Conservation (phyloP, 202 grass and related monocot genomes). For the Setaria italica region DNA sequence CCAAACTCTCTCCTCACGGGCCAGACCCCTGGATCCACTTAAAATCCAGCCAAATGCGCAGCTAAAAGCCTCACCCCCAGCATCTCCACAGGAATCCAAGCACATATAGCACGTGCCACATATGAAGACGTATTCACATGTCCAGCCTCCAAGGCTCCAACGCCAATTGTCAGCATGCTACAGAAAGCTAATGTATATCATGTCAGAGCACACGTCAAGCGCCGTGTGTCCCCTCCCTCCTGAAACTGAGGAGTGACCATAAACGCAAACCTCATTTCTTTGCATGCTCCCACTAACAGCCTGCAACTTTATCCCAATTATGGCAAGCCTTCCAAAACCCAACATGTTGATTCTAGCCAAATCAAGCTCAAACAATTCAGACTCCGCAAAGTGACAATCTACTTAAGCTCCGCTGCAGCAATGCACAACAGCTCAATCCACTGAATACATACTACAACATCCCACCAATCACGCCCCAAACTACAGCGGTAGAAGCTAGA, state of each 20-base stretch:
- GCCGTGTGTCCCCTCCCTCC: neutral
- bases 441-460: slow-evolving; percentile 1
- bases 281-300: neutral
- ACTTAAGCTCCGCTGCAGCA: neutral
- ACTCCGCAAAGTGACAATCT: neutral
- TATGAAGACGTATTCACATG: neutral
- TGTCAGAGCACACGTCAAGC: neutral
- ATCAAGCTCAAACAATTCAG: neutral
- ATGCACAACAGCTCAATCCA: slow-evolving; percentile 11
- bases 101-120: neutral
- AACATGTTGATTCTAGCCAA: neutral
- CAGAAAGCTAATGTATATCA: neutral
- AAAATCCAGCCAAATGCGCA: neutral
- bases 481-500: neutral
- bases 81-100: neutral
- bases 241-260: neutral
- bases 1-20: neutral
- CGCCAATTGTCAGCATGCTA: slow-evolving; percentile 18
- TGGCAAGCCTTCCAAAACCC: neutral
- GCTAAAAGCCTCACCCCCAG: neutral
- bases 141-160: neutral
- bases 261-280: neutral
- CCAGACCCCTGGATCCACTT: neutral
- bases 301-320: neutral
- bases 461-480: neutral